These are phyloP conservation scores for Aspergillus haitiensis DNA, from an alignment of 495 filamentous ascomycete species.

Conservation along the genomic window DNA sequence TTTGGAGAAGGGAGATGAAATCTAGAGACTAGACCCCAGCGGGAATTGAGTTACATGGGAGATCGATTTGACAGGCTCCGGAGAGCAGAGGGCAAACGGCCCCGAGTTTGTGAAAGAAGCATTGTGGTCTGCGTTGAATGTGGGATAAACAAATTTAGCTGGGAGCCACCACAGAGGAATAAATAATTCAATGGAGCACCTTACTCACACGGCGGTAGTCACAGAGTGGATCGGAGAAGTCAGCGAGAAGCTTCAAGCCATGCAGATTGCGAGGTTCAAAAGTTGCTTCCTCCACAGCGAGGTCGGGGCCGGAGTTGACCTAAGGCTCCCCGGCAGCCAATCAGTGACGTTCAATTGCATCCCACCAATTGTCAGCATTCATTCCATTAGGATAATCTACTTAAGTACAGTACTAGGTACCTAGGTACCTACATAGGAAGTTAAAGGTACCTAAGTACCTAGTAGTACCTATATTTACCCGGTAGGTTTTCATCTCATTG, in stretches of 20 bases:
- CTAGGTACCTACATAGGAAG: too few species aligned
- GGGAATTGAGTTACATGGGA: conserved; percentile 23
- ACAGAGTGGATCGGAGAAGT: neutral
- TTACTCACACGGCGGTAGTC: neutral
- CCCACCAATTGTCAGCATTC: too few species aligned
- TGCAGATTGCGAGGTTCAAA: neutral
- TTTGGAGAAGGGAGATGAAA: neutral
- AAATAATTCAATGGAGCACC: too few species aligned
- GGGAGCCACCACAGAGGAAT: neutral
- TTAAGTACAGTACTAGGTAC: too few species aligned
- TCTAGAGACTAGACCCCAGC: neutral
- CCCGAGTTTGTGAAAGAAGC: conserved; percentile 44
- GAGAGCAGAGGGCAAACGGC: conserved; percentile 45
- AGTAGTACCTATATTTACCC: too few species aligned
- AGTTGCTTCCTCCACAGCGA: conserved; percentile 23
- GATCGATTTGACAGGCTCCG: conserved; percentile 35
- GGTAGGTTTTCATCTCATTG: too few species aligned
- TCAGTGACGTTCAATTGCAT: conserved; percentile 8
- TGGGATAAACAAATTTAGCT: neutral
- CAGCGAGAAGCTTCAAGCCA: neutral
- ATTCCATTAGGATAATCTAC: too few species aligned
- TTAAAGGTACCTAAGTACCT: too few species aligned
- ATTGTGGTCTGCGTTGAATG: conserved; percentile 28
- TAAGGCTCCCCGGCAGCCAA: conserved; percentile 34
- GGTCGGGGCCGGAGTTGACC: conserved; percentile 34